phyloP scores from a whole-genome alignment of 306 rosid species.

The Lupinus albus region DNA sequence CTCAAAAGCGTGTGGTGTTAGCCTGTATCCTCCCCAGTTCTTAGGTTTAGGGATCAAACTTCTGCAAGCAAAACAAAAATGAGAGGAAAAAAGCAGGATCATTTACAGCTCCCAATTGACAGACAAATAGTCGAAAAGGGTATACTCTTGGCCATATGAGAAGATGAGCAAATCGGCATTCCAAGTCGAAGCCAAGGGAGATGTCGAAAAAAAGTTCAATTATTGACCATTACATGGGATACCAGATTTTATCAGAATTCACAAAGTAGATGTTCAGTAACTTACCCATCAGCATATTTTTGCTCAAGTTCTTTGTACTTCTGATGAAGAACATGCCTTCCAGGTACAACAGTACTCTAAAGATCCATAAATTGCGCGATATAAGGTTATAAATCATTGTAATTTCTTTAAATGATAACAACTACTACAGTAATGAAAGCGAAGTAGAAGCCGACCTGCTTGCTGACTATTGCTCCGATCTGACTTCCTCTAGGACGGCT shows the following conservation, averaged over 20 bases:
- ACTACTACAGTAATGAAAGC: conserved; percentile 15
- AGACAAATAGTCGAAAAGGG: conserved; percentile 36
- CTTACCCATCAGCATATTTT: conserved; percentile 87
- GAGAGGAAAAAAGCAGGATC: no score
- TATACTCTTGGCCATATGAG: conserved; percentile 30
- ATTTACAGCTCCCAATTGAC: conserved; percentile 33
- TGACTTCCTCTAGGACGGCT: conserved; percentile 98
- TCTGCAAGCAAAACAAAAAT: conserved; percentile 55
- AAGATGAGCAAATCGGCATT: conserved; percentile 16
- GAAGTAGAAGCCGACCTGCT: conserved; percentile 70
- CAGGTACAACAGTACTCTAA: conserved; percentile 81
- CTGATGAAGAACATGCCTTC: conserved; percentile 77
- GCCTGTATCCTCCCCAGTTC: conserved; percentile 97
- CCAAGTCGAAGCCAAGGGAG: conserved; percentile 27
- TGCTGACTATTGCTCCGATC: conserved; percentile 93
- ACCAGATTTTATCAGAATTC: conserved; percentile 26
- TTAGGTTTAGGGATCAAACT: conserved; percentile 83
- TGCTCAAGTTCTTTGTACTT: conserved; percentile 72
- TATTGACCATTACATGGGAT: conserved; percentile 24
- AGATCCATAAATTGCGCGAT: conserved; percentile 40
- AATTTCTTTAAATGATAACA: conserved; percentile 19
- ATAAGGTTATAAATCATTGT: conserved; percentile 26
- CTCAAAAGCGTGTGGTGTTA: conserved; percentile 78
- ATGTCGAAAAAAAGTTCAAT: conserved; percentile 15
- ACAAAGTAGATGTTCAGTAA: conserved; percentile 31